phyloP scores from a whole-genome alignment of 495 filamentous ascomycete species.

The Neurospora pannonica region DNA sequence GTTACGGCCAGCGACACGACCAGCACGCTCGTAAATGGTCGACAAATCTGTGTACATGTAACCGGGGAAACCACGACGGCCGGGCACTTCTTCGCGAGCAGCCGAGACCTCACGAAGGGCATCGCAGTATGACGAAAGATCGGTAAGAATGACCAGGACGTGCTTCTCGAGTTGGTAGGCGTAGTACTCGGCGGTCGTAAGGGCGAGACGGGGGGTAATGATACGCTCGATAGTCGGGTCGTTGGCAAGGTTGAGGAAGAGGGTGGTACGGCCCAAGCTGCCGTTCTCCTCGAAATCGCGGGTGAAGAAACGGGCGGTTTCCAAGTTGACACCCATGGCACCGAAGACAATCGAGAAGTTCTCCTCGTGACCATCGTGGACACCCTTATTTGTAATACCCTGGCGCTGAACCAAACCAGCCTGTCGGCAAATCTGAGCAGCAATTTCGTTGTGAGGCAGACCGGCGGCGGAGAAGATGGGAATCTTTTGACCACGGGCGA shows the following conservation, averaged over 20 bases:
- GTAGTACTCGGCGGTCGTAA: conserved; percentile 99
- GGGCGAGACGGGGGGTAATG: conserved; percentile 95
- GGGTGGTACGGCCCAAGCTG: conserved; percentile 88
- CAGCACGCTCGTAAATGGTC: conserved; percentile 98
- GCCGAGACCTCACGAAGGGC: conserved; percentile 97
- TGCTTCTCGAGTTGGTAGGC: conserved; percentile 99
- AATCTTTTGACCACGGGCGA: conserved; percentile 99
- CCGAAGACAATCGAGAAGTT: conserved; percentile 99
- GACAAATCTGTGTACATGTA: conserved; percentile 99
- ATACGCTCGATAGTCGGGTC: conserved; percentile 99
- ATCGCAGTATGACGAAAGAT: conserved; percentile 96
- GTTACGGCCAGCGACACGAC: conserved; percentile 94
- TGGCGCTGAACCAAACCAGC: conserved; percentile 82
- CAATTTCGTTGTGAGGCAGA: conserved; percentile 98
- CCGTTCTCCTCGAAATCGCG: conserved; percentile 99
- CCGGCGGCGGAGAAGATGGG: conserved; percentile 98
- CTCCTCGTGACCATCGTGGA: conserved; percentile 94
- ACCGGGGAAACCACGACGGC: conserved; percentile 98
- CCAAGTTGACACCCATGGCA: conserved; percentile 99
- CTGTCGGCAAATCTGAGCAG: conserved; percentile 94
- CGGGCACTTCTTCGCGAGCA: conserved; percentile 97
- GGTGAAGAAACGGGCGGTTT: conserved; percentile 97
- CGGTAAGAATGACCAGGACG: conserved; percentile 95
- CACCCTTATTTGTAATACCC: conserved; percentile 71
- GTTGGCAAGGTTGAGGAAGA: conserved; percentile 98